Evolutionary conservation across 208 protist species (phyloP).

Genomic region (Trichomonas gallinae): DNA sequence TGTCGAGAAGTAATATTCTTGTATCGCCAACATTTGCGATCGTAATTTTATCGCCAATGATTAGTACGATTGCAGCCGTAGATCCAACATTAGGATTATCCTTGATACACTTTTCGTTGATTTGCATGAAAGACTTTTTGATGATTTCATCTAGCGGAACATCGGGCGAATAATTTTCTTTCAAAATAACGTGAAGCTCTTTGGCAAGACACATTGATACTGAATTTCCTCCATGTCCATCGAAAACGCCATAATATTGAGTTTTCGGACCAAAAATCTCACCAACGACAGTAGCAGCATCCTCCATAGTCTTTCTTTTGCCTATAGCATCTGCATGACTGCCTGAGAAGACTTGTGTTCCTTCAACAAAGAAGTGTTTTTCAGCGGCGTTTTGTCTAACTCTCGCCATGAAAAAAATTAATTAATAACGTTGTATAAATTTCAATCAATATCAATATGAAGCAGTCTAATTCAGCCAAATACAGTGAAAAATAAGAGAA

Average conservation of each 20-base stretch:
- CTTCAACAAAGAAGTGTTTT: background rate
- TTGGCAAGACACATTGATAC: background rate
- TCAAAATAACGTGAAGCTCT: background rate
- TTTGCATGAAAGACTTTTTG: background rate
- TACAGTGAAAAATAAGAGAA: too few species aligned
- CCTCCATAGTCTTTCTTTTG: background rate
- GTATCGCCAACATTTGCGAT: background rate
- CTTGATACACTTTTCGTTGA: background rate
- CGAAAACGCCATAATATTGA: background rate
- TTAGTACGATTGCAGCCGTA: background rate
- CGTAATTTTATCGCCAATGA: background rate
- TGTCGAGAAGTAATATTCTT: background rate
- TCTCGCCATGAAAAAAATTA: background rate
- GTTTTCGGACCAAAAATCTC: background rate
- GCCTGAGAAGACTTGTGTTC: background rate
- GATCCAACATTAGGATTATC: background rate
- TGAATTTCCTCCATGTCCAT: background rate
- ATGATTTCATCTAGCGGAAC: background rate
- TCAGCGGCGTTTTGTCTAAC: background rate
- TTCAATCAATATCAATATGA: background rate
- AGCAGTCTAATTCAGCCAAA: background rate
- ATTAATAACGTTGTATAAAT: background rate
- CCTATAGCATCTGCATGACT: background rate
- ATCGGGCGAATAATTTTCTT: background rate
- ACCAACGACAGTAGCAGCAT: background rate